phyloP scores from a whole-genome alignment of 2,329 filamentous ascomycete species.

The Colletotrichum caudatum region DNA sequence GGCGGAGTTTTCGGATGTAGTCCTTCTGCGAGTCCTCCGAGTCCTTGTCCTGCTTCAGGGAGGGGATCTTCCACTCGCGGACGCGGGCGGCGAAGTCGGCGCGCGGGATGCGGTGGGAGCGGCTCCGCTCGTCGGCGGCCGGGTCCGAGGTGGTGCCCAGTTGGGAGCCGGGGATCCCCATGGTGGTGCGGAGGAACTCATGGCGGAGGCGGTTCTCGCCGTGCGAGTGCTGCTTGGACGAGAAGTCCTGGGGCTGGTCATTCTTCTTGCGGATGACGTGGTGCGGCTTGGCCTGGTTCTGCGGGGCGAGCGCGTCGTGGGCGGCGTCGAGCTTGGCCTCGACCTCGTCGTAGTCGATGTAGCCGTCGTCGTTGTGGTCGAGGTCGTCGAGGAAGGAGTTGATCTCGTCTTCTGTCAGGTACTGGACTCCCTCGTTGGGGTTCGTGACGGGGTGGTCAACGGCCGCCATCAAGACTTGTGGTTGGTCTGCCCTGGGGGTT shows the following conservation, averaged over 20 bases:
- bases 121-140: slow-evolving; percentile 57
- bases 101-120: slow-evolving; percentile 56
- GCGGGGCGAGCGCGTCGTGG: slow-evolving; percentile 62
- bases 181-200: slow-evolving; percentile 63
- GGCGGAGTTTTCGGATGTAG: slow-evolving; percentile 59
- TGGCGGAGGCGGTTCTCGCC: slow-evolving; percentile 56
- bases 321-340: slow-evolving; percentile 66
- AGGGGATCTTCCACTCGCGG: slow-evolving; percentile 61
- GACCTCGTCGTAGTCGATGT: slow-evolving; percentile 64
- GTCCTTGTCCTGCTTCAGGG: slow-evolving; percentile 59
- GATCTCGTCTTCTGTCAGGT: slow-evolving; percentile 62
- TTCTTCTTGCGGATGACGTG: slow-evolving; percentile 54
- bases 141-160: slow-evolving; percentile 57
- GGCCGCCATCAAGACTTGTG: slow-evolving; percentile 36
- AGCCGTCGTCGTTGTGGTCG: slow-evolving; percentile 64
- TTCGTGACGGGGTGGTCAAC: slow-evolving; percentile 46
- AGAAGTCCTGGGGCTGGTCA: slow-evolving; percentile 45
- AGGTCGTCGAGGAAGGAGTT: slow-evolving; percentile 64
- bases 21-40: slow-evolving; percentile 60
- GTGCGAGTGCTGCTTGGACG: slow-evolving; percentile 40
- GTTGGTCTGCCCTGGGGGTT: slow-evolving; percentile 18
- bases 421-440: slow-evolving; percentile 46
- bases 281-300: slow-evolving; percentile 55
- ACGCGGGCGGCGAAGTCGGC: slow-evolving; percentile 60
- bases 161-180: slow-evolving; percentile 55